Conservation (phyloP, 2,329 filamentous ascomycete species). For the Lithohypha guttulata region DNA sequence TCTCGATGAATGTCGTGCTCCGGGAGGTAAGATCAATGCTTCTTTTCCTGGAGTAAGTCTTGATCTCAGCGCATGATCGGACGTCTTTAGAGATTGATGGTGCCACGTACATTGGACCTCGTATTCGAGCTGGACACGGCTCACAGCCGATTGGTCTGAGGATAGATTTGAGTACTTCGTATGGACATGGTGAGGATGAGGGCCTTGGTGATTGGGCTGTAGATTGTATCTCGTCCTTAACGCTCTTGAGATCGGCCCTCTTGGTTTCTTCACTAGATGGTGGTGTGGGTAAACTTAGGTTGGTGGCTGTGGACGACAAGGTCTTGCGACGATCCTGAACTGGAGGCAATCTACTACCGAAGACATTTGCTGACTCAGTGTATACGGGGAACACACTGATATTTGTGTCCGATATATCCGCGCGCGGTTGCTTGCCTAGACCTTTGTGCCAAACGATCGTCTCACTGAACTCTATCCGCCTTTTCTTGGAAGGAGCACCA, state of each 20-base stretch:
- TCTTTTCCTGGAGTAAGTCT: background rate
- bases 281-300: background rate
- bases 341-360: background rate
- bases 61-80: background rate
- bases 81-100: background rate
- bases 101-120: background rate
- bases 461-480: background rate
- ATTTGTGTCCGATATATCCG: slow-evolving; percentile 1
- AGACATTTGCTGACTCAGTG: background rate
- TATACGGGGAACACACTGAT: background rate
- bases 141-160: too few species aligned
- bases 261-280: background rate
- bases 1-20: too few species aligned
- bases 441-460: background rate
- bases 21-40: too few species aligned
- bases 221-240: background rate
- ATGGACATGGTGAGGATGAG: background rate
- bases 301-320: background rate
- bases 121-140: too few species aligned
- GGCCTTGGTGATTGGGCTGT: background rate
- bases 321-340: background rate
- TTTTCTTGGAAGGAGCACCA: background rate
- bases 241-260: background rate
- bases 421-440: background rate
- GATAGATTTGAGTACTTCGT: background rate